Evolutionary conservation across 441 rosid species (phyloP), one percentile per base, ranked within the genome.

Genomic region (Capsella rubella): DNA sequence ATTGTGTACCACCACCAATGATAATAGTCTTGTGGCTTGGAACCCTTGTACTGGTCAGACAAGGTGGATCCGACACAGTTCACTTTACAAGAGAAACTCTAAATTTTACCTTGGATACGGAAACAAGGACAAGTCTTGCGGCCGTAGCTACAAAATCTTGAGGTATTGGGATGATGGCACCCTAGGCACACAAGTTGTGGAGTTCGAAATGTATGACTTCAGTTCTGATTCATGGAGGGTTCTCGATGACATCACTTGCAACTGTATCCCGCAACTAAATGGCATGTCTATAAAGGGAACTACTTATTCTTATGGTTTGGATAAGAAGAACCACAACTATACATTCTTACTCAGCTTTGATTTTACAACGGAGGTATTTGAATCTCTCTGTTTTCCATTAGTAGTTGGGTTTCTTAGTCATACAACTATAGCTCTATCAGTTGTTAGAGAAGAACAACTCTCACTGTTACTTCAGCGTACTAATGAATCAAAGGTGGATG

Each of bases 21-120:
- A 34, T 40, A 0, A 6, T 16, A 47, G 34, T 13, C 7, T 66
- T 6, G 27, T 37, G 34, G 71, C 27, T 51, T 67, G 50, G 60
- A 67, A 52, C 21, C 71, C 71, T 9, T 67, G 14, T 67, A 39
- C 13, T 14, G 40, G 46, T 7, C 59, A 35, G 37, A 34, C 45
- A 3, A 66, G 14, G 46, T 50, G 59, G 58, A 35, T 51, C 25
- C 34, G 51, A n/a, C 18, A n/a, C 50, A n/a, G 21, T 14, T 5
- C 9, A 37, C 40, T 8, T 37, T 8, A 37, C 6, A 12, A 4
- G 45, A 13, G 6, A 40, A 1, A 4, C 2, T 40, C 45, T 13
- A 13, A 1, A 15, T 42, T 42, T 42, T 13, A 13, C 14, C 47
- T 42, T 42, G 16, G 50, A 14, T n/a, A 45, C 21, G 50, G 3